phyloP scores from a whole-genome alignment of 2,329 filamentous ascomycete species.

The Arthrinium puccinioides region DNA sequence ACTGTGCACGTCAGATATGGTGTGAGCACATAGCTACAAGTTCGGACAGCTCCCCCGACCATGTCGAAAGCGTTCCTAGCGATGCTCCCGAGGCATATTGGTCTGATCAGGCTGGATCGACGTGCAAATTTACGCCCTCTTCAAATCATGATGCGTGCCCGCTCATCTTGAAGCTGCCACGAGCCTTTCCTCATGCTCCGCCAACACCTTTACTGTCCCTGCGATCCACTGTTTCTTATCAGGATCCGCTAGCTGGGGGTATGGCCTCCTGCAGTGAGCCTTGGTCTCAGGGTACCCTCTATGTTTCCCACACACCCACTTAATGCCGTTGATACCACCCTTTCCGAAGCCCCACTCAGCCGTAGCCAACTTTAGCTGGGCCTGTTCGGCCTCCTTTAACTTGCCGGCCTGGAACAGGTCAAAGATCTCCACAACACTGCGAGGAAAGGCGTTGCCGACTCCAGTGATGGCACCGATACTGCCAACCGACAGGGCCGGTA shows the following conservation, averaged over 20 bases:
- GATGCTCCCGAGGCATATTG: no score
- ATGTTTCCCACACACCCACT: conserved; percentile 49
- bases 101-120: no score
- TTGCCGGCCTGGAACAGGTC: conserved; percentile 40
- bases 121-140: no score
- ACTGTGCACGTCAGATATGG: no score
- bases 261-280: conserved; percentile 45
- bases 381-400: conserved; percentile 35
- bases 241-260: conserved; percentile 38
- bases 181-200: not conserved
- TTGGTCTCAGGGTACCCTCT: conserved; percentile 43
- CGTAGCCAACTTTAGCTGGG: conserved; percentile 43
- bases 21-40: no score
- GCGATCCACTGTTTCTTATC: conserved; percentile 38
- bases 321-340: conserved; percentile 53
- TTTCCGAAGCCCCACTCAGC: conserved; percentile 50
- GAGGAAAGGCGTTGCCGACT: conserved; percentile 12
- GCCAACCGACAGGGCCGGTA: conserved; percentile 20
- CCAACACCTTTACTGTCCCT: conserved; percentile 6
- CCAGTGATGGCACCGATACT: conserved; percentile 9
- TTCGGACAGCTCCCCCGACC: no score
- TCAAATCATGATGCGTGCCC: no score
- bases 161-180: no score
- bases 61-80: no score
- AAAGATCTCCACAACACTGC: conserved; percentile 34